Evolutionary conservation across 2,329 filamentous ascomycete species (phyloP).

Genomic region (Fusarium sp.): DNA sequence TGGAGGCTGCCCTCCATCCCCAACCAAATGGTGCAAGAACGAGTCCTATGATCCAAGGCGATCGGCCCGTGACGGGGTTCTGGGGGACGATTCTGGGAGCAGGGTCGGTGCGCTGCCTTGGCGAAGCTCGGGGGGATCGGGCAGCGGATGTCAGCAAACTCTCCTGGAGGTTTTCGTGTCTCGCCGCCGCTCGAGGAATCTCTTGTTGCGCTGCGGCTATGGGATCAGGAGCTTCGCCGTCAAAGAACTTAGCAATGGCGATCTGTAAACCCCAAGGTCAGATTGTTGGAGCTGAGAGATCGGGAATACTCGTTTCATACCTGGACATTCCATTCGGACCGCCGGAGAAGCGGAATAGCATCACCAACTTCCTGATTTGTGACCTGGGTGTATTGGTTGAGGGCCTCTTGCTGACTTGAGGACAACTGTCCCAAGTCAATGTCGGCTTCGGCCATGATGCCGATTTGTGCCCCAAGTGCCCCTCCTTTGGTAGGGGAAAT

Average conservation of each 20-base stretch:
- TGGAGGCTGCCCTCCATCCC: conserved; percentile 78
- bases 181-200: conserved; percentile 71
- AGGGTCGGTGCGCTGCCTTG: conserved; percentile 63
- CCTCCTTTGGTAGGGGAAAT: neutral
- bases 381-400: conserved; percentile 89
- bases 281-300: neutral
- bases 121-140: conserved; percentile 39
- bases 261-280: conserved; percentile 68
- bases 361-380: conserved; percentile 84
- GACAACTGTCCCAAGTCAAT: conserved; percentile 77
- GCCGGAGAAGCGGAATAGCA: conserved; percentile 81
- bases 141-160: conserved; percentile 58
- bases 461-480: conserved; percentile 2
- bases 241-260: conserved; percentile 96
- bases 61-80: conserved; percentile 74
- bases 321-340: conserved; percentile 97
- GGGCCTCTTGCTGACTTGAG: conserved; percentile 80
- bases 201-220: conserved; percentile 78
- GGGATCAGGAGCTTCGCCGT: conserved; percentile 88
- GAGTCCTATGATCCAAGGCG: conserved; percentile 81
- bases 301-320: conserved; percentile 56
- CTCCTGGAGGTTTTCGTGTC: conserved; percentile 81
- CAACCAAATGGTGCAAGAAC: conserved; percentile 86
- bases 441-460: conserved; percentile 50
- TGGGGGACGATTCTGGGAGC: conserved; percentile 89